A percentile compares a stretch with the other conserved stretches of the same genome.
Conservation (phyloP, 2,329 filamentous ascomycete genomes). For the Arthrobotrys sphaeroides region DNA sequence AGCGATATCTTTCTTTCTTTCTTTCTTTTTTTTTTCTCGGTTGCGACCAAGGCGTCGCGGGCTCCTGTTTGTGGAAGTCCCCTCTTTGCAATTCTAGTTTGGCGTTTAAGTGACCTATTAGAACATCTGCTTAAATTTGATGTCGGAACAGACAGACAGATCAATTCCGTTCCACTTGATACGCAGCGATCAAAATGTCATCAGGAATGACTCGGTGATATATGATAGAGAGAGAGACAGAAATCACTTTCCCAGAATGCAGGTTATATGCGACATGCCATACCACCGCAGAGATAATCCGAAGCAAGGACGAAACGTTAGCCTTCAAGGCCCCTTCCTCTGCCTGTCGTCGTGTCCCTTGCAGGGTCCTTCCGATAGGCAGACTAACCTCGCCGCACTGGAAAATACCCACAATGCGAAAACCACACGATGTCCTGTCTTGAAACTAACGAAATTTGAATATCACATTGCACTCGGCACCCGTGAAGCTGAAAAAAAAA, state of each 20-base stretch:
- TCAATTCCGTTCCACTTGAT: background rate
- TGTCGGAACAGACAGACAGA: background rate
- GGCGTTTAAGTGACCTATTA: slow-evolving; percentile 5
- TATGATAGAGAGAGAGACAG: background rate
- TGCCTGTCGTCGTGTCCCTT: background rate
- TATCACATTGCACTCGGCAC: too few relatives aligned
- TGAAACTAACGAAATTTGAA: too few relatives aligned
- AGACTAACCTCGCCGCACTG: too few relatives aligned
- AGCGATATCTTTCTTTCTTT: background rate
- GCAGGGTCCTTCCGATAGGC: background rate
- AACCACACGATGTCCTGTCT: background rate
- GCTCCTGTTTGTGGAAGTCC: background rate
- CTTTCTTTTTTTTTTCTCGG: background rate
- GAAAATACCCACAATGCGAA: background rate
- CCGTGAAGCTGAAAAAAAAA: too few relatives aligned
- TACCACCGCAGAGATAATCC: slow-evolving; percentile 11
- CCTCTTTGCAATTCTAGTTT: background rate
- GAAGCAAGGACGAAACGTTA: slow-evolving; percentile 37
- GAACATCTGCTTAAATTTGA: background rate
- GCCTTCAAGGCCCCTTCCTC: background rate
- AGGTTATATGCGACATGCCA: slow-evolving; percentile 7
- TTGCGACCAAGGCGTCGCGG: background rate
- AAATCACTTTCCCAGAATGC: slow-evolving; percentile 4
- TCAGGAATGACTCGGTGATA: slow-evolving; percentile 3
- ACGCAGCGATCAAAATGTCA: too few relatives aligned